Conservation (phyloP, 176 grass and related monocot genomes). For the Miscanthus lutarioriparius region DNA sequence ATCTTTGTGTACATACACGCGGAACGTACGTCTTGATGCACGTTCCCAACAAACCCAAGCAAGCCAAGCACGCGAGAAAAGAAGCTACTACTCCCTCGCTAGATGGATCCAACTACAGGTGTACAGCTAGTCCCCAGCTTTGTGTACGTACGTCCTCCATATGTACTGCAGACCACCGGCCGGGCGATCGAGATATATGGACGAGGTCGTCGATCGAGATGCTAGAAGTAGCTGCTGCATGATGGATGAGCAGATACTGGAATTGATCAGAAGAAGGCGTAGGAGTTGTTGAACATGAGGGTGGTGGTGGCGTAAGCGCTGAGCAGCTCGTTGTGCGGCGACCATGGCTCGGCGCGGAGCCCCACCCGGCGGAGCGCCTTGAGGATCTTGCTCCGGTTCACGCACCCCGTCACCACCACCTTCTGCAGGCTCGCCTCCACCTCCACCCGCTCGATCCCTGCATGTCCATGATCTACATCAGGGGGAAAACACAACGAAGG, state of each 20-base stretch:
- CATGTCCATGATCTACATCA: not conserved
- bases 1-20: not conserved
- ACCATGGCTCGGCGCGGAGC: conserved; percentile 81
- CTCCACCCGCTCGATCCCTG: conserved; percentile 96
- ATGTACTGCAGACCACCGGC: too few species aligned
- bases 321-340: conserved; percentile 84
- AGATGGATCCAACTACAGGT: not conserved
- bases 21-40: not conserved
- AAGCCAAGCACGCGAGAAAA: not conserved
- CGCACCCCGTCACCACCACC: conserved; percentile 87
- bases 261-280: conserved; percentile 64
- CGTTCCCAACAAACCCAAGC: not conserved
- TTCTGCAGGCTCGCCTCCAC: conserved; percentile 93
- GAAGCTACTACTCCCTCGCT: not conserved
- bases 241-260: too few species aligned
- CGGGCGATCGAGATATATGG: too few species aligned
- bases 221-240: not conserved
- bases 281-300: conserved; percentile 68
- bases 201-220: not conserved
- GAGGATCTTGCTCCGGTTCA: conserved; percentile 90
- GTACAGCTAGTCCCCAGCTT: not conserved
- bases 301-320: conserved; percentile 82
- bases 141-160: not conserved
- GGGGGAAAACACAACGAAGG: too few species aligned
- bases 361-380: conserved; percentile 96